Percentiles rank a stretch among this genome's conserved stretches.
Conservation (phyloP, 805 yeast genomes). For the Phaffomyces antillensis region DNA sequence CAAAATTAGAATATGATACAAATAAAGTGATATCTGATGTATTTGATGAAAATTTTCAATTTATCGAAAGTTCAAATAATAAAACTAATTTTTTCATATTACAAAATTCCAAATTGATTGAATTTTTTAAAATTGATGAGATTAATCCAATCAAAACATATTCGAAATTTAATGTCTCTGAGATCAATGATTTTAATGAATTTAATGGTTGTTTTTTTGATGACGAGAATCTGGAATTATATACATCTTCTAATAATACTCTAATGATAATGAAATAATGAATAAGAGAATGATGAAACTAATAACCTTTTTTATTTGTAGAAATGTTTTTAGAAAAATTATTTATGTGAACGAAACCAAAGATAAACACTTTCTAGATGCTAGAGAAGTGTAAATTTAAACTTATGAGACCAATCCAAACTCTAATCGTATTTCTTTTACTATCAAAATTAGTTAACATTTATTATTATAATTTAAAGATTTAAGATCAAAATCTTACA, state of each 20-base stretch:
- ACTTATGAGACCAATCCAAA: no score
- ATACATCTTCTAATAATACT: background rate
- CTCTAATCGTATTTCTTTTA: no score
- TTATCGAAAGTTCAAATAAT: background rate
- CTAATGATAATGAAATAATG: background rate
- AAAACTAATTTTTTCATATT: constrained; percentile 4
- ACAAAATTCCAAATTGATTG: constrained; percentile 5
- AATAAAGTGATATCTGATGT: constrained; percentile 5
- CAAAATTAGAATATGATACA: constrained; percentile 1
- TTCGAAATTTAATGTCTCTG: background rate
- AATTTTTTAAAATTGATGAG: constrained; percentile 5
- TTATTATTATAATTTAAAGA: no score
- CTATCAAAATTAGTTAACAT: no score
- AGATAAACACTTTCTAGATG: no score
- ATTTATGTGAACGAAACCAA: no score
- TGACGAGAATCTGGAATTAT: background rate
- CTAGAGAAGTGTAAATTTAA: no score
- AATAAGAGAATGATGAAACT: background rate
- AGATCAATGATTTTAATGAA: background rate
- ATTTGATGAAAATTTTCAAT: constrained; percentile 7
- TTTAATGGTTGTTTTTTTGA: constrained; percentile 3
- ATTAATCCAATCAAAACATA: constrained; percentile 7
- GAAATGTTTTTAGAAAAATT: no score
- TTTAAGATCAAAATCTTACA: no score
- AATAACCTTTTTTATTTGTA: no score